Percentiles rank a stretch among this genome's conserved stretches.
These are phyloP conservation scores for Stagonosporopsis chrysanthemi DNA, from an alignment of 2,329 filamentous ascomycete genomes.

Conservation along the genomic window DNA sequence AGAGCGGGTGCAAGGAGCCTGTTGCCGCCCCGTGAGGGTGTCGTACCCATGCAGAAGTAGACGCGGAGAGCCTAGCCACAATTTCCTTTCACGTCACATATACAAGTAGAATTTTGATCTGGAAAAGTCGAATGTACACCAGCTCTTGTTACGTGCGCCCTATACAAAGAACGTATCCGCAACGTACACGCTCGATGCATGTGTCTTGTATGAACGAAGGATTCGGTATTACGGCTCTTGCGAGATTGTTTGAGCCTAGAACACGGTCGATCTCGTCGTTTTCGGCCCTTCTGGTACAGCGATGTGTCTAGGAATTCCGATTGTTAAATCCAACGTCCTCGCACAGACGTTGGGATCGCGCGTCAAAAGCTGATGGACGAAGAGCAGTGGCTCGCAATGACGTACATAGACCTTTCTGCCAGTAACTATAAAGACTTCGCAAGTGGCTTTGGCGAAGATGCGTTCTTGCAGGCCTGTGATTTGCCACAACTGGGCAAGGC, in stretches of 20 bases:
- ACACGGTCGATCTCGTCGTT: neutral
- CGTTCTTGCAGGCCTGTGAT: neutral
- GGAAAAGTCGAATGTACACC: neutral
- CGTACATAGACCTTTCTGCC: neutral
- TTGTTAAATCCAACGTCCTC: slow-evolving; percentile 8
- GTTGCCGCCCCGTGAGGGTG: slow-evolving; percentile 49
- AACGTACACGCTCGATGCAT: neutral
- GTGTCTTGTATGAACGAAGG: neutral
- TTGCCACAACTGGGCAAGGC: neutral
- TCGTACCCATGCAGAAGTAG: slow-evolving; percentile 41
- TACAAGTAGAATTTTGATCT: neutral
- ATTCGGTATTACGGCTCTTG: neutral
- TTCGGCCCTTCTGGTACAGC: slow-evolving; percentile 12
- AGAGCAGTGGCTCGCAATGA: neutral
- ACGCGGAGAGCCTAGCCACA: neutral
- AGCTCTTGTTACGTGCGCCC: neutral
- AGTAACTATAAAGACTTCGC: neutral
- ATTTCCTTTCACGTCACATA: neutral
- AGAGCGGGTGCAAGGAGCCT: slow-evolving; percentile 52
- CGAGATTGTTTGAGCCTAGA: neutral
- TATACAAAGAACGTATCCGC: neutral
- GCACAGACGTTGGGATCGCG: neutral
- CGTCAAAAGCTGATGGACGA: neutral
- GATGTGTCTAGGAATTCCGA: slow-evolving; percentile 3
- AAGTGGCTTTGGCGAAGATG: neutral